phyloP scores from a whole-genome alignment of 2,329 filamentous ascomycete genomes.

The Trichoderma koningiopsis region DNA sequence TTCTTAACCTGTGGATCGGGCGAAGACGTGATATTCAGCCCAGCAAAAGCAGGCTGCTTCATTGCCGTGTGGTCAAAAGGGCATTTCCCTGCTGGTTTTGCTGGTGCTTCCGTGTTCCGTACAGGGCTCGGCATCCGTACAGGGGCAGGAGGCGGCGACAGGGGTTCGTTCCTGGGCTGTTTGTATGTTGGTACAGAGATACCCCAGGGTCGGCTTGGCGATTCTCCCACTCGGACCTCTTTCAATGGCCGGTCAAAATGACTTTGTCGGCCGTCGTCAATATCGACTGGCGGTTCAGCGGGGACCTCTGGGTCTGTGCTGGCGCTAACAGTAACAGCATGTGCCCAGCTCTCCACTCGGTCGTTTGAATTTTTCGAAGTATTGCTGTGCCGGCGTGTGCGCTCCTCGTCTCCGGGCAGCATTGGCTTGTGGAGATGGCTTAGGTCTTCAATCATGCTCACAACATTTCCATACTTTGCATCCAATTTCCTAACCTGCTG shows the following conservation, averaged over 20 bases:
- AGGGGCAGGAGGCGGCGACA: slow-evolving; percentile 61
- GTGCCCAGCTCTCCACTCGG: slow-evolving; percentile 84
- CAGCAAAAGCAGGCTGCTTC: slow-evolving; percentile 45
- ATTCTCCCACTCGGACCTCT: slow-evolving; percentile 91
- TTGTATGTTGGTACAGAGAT: slow-evolving; percentile 73
- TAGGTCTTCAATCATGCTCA: slow-evolving; percentile 91
- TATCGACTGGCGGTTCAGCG: slow-evolving; percentile 41
- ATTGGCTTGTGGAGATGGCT: slow-evolving; percentile 86
- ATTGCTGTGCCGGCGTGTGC: slow-evolving; percentile 46
- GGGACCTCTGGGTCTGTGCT: slow-evolving; percentile 42
- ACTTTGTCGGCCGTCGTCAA: slow-evolving; percentile 61
- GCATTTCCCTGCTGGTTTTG: slow-evolving; percentile 51
- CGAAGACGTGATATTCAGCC: slow-evolving; percentile 26
- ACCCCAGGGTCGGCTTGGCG: slow-evolving; percentile 89
- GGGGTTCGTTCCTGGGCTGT: slow-evolving; percentile 43
- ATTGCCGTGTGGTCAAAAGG: slow-evolving; percentile 57
- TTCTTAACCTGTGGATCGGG: slow-evolving; percentile 28
- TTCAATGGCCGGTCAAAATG: slow-evolving; percentile 85
- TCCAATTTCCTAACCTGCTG: slow-evolving; percentile 85
- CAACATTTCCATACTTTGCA: slow-evolving; percentile 89
- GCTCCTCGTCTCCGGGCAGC: slow-evolving; percentile 61
- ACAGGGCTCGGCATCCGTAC: slow-evolving; percentile 51
- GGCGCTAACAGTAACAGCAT: slow-evolving; percentile 71
- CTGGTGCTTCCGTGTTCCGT: slow-evolving; percentile 33
- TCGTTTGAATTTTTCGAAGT: slow-evolving; percentile 61